Evolutionary conservation across 2,329 filamentous ascomycete genomes (phyloP).

Genomic region (Hypoxylon rubiginosum): DNA sequence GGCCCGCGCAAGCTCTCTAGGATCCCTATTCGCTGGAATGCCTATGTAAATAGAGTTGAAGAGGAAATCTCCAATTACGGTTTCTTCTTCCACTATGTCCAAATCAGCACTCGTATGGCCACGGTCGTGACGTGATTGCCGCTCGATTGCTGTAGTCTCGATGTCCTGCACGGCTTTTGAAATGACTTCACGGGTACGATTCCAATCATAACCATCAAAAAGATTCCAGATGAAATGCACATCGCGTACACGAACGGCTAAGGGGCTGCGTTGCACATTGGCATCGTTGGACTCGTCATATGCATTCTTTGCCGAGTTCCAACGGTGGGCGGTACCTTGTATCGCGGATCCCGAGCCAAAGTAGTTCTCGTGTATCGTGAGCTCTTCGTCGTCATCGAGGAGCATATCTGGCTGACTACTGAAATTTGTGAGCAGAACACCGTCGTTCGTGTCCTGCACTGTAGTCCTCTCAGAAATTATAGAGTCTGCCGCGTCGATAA

Average conservation of each 20-base stretch:
- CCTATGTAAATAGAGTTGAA: constrained; percentile 99
- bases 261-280: constrained; percentile 75
- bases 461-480: constrained; percentile 58
- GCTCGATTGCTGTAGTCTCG: constrained; percentile 84
- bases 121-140: constrained; percentile 70
- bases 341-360: constrained; percentile 74
- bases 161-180: constrained; percentile 90
- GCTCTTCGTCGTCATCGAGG: constrained; percentile 67
- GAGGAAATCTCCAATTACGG: constrained; percentile 91
- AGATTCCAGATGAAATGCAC: constrained; percentile 97
- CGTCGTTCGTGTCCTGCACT: constrained; percentile 60
- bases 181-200: constrained; percentile 86
- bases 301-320: constrained; percentile 82
- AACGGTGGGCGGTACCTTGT: constrained; percentile 78
- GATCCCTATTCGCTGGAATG: constrained; percentile 87
- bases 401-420: constrained; percentile 57
- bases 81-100: constrained; percentile 83
- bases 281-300: constrained; percentile 76
- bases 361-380: constrained; percentile 83
- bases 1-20: constrained; percentile 81
- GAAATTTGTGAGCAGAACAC: constrained; percentile 61
- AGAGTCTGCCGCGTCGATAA: constrained; percentile 61
- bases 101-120: constrained; percentile 69
- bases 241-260: constrained; percentile 84
- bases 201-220: constrained; percentile 98